phyloP scores from a whole-genome alignment of 345 rosid species.

The Aegle marmelos region DNA sequence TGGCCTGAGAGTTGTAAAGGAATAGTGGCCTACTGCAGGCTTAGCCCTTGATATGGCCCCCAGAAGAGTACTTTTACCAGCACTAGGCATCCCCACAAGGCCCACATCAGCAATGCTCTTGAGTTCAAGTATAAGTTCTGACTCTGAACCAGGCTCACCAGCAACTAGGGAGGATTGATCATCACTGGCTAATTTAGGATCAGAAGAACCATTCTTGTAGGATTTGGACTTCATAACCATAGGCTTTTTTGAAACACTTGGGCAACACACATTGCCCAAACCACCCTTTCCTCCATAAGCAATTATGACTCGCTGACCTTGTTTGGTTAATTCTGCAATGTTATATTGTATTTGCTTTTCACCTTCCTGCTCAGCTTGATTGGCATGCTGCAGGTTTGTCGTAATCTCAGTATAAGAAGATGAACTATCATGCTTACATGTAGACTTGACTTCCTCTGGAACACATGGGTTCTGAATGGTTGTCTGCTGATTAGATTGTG shows the following conservation, averaged over 20 bases:
- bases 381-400: constrained; percentile 17
- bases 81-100: constrained; percentile 96
- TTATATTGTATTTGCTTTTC: constrained; percentile 48
- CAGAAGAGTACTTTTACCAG: constrained; percentile 90
- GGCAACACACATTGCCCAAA: constrained; percentile 53
- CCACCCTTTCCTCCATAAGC: constrained; percentile 92
- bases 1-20: constrained; percentile 88
- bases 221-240: constrained; percentile 23
- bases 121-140: constrained; percentile 67
- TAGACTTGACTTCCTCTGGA: constrained; percentile 26
- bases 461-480: constrained; percentile 9
- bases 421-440: not conserved
- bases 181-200: constrained; percentile 23
- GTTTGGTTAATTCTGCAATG: constrained; percentile 69
- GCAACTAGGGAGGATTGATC: constrained; percentile 33
- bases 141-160: constrained; percentile 67
- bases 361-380: constrained; percentile 21
- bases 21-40: constrained; percentile 78
- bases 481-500: constrained; percentile 22
- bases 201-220: constrained; percentile 17
- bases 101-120: constrained; percentile 98
- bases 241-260: constrained; percentile 38
- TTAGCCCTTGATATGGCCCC: constrained; percentile 85
- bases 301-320: constrained; percentile 64
- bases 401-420: constrained; percentile 13